Evolutionary conservation across 1,284 basidiomycete genomes (phyloP).

Genomic region (Microbotryum intermedium): DNA sequence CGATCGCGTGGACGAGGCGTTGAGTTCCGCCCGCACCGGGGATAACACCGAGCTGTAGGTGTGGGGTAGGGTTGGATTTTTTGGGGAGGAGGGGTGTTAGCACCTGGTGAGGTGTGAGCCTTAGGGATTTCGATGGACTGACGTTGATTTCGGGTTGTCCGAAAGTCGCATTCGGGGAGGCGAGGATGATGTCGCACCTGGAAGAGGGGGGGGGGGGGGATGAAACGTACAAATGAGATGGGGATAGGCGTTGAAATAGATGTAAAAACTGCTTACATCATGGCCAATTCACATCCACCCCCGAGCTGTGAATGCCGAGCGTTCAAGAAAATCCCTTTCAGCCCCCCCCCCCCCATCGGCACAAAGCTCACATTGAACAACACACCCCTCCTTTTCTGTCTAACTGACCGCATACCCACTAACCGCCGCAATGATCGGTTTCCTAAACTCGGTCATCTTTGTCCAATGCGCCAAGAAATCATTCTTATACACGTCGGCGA

Average conservation of each 20-base stretch:
- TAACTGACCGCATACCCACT: conserved; percentile 80
- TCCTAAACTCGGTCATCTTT: conserved; percentile 63
- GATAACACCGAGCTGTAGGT: conserved; percentile 69
- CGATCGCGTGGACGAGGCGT: conserved; percentile 72
- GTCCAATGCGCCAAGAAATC: conserved; percentile 88
- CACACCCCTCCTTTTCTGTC: not conserved
- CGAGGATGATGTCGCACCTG: conserved; percentile 82
- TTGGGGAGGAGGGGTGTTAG: no score
- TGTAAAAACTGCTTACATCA: conserved; percentile 53
- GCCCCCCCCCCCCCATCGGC: not conserved
- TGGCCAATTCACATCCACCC: conserved; percentile 90
- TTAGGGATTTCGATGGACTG: not conserved
- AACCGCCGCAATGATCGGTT: conserved; percentile 93
- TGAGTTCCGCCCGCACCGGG: conserved; percentile 63
- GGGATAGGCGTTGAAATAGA: no score
- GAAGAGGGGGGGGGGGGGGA: no score
- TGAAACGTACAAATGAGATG: no score
- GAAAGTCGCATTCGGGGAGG: conserved; percentile 85
- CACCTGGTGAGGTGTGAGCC: no score
- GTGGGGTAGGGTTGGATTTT: no score
- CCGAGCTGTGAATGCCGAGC: no score
- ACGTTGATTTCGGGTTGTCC: conserved; percentile 93
- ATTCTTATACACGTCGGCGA: conserved; percentile 74
- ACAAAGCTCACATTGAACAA: not conserved
- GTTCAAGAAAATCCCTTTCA: no score